A percentile compares a stretch with the other conserved stretches of the same genome.
phyloP scores from a whole-genome alignment of 2,329 filamentous ascomycete genomes.

The Xylariaceae sp. region DNA sequence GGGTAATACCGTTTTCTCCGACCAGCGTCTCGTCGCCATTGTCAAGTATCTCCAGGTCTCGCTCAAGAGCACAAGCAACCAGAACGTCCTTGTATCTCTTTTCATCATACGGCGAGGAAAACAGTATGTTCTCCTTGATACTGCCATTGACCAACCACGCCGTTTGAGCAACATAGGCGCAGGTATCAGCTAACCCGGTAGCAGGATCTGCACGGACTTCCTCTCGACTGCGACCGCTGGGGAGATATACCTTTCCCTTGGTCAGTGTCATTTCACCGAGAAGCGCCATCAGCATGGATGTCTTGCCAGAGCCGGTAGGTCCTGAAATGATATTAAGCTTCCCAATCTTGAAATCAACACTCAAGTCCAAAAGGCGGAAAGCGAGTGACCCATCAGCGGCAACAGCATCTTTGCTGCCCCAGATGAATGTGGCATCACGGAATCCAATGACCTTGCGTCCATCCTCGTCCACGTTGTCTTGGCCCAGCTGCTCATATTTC shows the following conservation, averaged over 20 bases:
- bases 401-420: constrained; percentile 66
- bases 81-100: constrained; percentile 83
- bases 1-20: constrained; percentile 92
- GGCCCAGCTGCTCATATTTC: constrained; percentile 80
- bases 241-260: constrained; percentile 74
- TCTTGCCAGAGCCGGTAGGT: constrained; percentile 91
- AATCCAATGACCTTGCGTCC: constrained; percentile 78
- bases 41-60: constrained; percentile 87
- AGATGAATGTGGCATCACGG: constrained; percentile 77
- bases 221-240: constrained; percentile 78
- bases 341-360: constrained; percentile 77
- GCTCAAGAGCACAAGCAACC: constrained; percentile 82
- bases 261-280: constrained; percentile 92
- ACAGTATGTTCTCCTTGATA: constrained; percentile 93
- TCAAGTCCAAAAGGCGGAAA: constrained; percentile 76
- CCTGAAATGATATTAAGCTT: constrained; percentile 90
- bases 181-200: constrained; percentile 82
- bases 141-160: constrained; percentile 96
- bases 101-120: constrained; percentile 74
- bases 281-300: constrained; percentile 89
- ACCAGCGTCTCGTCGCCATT: constrained; percentile 89
- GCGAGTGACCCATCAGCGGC: constrained; percentile 63
- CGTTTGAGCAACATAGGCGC: constrained; percentile 94
- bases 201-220: constrained; percentile 76
- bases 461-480: constrained; percentile 61